A percentile compares a stretch with the other conserved stretches of the same genome.
These are phyloP conservation scores for Capsella bursapastoris DNA, from an alignment of 345 rosid genomes.

Conservation along the genomic window DNA sequence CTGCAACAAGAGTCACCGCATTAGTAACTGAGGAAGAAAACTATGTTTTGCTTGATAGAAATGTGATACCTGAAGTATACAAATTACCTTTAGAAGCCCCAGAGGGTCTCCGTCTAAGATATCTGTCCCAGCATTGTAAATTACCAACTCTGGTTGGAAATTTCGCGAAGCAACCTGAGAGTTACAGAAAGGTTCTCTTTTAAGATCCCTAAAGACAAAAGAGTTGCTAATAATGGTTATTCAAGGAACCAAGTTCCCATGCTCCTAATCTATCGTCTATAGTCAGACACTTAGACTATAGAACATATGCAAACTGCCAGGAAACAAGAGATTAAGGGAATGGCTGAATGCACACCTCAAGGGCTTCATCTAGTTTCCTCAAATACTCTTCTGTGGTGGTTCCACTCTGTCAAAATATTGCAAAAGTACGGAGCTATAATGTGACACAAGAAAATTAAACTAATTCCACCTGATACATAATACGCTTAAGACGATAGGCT, in stretches of 20 bases:
- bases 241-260: neutral
- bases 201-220: neutral
- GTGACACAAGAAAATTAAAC: slow-evolving; percentile 21
- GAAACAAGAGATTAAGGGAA: slow-evolving; percentile 24
- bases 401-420: slow-evolving; percentile 61
- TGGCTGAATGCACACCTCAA: slow-evolving; percentile 56
- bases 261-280: neutral
- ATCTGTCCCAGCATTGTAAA: slow-evolving; percentile 98
- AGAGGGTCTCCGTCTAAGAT: slow-evolving; percentile 96
- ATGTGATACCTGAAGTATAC: neutral
- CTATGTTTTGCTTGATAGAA: neutral
- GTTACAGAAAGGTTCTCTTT: neutral
- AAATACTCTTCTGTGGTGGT: slow-evolving; percentile 75
- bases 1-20: slow-evolving; percentile 48
- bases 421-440: slow-evolving; percentile 14
- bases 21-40: slow-evolving; percentile 6
- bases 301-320: neutral
- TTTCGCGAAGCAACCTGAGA: slow-evolving; percentile 69
- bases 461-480: neutral
- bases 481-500: slow-evolving; percentile 18
- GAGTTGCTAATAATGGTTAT: slow-evolving; percentile 14
- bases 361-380: slow-evolving; percentile 80
- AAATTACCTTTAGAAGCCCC: slow-evolving; percentile 75
- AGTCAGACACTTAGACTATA: neutral
- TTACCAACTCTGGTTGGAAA: slow-evolving; percentile 76